Evolutionary conservation across 2,329 filamentous ascomycete species (phyloP).

Genomic region (Zarea fungicola): DNA sequence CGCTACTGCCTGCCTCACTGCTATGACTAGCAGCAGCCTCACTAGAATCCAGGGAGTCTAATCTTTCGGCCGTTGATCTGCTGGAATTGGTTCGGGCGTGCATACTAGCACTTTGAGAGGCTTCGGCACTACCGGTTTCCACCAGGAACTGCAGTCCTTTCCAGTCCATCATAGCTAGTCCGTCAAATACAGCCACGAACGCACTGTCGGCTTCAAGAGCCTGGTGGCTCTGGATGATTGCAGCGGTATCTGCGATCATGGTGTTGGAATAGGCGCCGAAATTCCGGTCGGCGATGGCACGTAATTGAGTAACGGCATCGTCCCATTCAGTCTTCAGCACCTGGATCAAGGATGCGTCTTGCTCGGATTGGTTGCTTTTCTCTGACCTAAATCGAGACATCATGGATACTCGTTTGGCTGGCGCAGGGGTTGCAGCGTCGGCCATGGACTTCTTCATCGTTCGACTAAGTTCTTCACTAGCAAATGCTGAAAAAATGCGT

Average conservation of each 20-base stretch:
- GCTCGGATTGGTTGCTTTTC: conserved; percentile 20
- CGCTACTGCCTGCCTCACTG: conserved; percentile 31
- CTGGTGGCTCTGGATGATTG: conserved; percentile 12
- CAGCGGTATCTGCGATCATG: conserved; percentile 16
- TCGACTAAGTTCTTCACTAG: conserved; percentile 29
- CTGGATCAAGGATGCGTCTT: conserved; percentile 30
- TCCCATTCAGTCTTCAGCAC: conserved; percentile 37
- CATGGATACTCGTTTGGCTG: conserved; percentile 28
- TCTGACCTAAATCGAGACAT: conserved; percentile 31
- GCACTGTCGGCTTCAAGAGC: conserved; percentile 21
- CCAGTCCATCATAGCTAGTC: conserved; percentile 29
- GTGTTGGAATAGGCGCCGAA: conserved; percentile 23
- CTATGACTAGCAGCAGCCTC: conserved; percentile 32
- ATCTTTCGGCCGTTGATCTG: conserved; percentile 19
- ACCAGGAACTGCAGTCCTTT: conserved; percentile 21
- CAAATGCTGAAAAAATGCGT: conserved; percentile 39
- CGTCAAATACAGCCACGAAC: conserved; percentile 32
- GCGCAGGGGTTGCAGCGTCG: conserved; percentile 21
- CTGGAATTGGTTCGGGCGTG: conserved; percentile 14
- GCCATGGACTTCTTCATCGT: conserved; percentile 31
- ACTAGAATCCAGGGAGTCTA: conserved; percentile 30
- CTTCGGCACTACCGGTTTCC: conserved; percentile 2
- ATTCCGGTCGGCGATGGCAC: conserved; percentile 32
- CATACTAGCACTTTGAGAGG: conserved; percentile 13
- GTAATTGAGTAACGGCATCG: conserved; percentile 27